Conservation (phyloP, 2,329 filamentous ascomycete genomes). For the Aspergillus ibericus region DNA sequence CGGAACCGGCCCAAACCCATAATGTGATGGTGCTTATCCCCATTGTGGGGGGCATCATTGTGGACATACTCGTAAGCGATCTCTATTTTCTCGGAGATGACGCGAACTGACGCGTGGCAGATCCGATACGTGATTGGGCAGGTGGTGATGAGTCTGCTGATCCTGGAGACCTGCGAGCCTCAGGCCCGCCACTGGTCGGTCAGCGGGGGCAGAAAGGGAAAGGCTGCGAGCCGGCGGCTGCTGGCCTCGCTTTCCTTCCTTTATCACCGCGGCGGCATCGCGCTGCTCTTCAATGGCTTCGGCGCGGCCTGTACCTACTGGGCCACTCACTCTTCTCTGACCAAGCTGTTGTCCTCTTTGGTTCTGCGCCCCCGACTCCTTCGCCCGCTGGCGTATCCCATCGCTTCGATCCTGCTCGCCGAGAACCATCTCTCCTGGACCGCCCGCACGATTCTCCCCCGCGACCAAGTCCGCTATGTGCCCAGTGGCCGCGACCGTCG, state of each 20-base stretch:
- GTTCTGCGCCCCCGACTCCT: background rate
- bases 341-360: background rate
- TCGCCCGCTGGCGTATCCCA: background rate
- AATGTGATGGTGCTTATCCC: background rate
- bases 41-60: background rate
- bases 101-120: background rate
- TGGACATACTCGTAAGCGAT: background rate
- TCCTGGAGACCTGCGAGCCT: slow-evolving; percentile 1
- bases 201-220: background rate
- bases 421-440: slow-evolving; percentile 6
- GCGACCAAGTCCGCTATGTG: background rate
- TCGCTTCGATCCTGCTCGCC: slow-evolving; percentile 5
- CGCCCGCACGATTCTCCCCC: background rate
- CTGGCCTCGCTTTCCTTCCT: background rate
- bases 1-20: background rate
- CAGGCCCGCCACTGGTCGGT: background rate
- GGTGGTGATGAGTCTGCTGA: background rate
- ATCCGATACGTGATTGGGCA: background rate
- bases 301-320: background rate
- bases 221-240: background rate
- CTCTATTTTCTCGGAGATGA: background rate
- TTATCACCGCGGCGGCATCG: background rate
- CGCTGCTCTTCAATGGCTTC: background rate
- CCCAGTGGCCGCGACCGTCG: background rate
- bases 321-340: background rate